phyloP scores from a whole-genome alignment of 2,329 filamentous ascomycete species.

The Phialophora chinensis region DNA sequence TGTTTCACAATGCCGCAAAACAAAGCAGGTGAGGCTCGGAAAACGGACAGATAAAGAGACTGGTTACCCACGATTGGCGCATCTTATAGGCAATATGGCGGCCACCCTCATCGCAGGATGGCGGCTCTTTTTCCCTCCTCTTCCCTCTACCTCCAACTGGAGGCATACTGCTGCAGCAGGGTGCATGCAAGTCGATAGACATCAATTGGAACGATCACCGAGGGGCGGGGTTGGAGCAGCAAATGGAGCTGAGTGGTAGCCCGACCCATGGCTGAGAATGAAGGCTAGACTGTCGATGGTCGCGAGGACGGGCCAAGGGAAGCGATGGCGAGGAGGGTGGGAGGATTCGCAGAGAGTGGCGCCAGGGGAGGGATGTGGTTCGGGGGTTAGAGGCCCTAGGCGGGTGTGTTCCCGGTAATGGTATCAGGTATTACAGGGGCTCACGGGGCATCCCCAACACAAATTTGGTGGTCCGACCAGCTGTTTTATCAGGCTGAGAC shows the following conservation, averaged over 20 bases:
- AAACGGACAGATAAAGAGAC: neutral
- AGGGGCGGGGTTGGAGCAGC: neutral
- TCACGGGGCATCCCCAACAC: neutral
- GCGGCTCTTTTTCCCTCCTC: neutral
- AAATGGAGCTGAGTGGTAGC: neutral
- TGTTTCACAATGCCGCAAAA: neutral
- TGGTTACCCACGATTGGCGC: neutral
- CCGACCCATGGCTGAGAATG: neutral
- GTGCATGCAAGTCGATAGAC: conserved; percentile 1
- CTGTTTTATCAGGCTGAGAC: neutral
- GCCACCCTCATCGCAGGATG: neutral
- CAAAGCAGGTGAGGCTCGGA: neutral
- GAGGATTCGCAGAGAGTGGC: neutral
- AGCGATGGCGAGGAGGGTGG: neutral
- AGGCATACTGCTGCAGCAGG: neutral
- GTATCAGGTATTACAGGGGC: neutral
- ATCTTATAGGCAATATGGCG: conserved; percentile 1
- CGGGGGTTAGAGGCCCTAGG: too few species aligned
- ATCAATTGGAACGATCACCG: neutral
- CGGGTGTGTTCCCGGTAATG: neutral
- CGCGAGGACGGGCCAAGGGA: neutral
- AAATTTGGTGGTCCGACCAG: neutral
- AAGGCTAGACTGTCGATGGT: neutral
- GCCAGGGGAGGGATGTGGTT: neutral
- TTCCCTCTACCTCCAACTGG: neutral